Evolutionary conservation across 768 basidiomycete species (phyloP), one percentile per base, ranked within the genome.

Genomic region (Kondoa malvinella): DNA sequence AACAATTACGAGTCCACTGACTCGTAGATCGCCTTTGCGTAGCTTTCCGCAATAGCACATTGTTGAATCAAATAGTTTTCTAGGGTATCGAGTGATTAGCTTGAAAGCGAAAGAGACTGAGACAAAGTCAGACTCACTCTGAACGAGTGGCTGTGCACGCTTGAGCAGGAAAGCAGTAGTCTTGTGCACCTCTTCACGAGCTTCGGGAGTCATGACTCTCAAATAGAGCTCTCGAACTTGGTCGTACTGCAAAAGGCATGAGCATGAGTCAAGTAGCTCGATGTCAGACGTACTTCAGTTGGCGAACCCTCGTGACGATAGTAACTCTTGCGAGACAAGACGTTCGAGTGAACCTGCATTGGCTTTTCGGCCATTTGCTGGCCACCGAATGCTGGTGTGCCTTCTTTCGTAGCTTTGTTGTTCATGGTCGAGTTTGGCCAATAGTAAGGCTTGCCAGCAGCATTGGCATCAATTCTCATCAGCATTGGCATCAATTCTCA

Each of bases 171-270:
- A 68, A 21, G 73, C 75, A 4, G 76, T 77, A 69, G 76, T 76
- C 21, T 66, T 62, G 72, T 77, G 76, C 27, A 76, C 65, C 67
- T 77, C 74, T 34, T 71, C 70, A 33, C 76, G 67, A 70, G 75
- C 70, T n/a, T 66, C 65, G 17, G 66, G 68, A 14, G 71, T 72
- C 71, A 77, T 70, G 61, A 75, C 74, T 25, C 73, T 65, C 33
- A 65, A 66, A 71, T 77, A 77, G n/a, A 77, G 71, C 66, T 75
- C 75, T 40, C 75, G 63, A 56, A 75, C 74, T 64, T 76, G 75
- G 57, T 73, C 72, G 68, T 77, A 77, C 71, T 77, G n/a, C n/a
- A n/a, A n/a, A n/a, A n/a, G n/a, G n/a, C n/a, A n/a, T n/a, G n/a
- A n/a, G n/a, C n/a, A n/a, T n/a, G n/a, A n/a, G n/a, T n/a, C n/a